These are phyloP conservation scores for Scenedesmus sp. DNA, from an alignment of 163 green algal genomes.

Conservation along the genomic window DNA sequence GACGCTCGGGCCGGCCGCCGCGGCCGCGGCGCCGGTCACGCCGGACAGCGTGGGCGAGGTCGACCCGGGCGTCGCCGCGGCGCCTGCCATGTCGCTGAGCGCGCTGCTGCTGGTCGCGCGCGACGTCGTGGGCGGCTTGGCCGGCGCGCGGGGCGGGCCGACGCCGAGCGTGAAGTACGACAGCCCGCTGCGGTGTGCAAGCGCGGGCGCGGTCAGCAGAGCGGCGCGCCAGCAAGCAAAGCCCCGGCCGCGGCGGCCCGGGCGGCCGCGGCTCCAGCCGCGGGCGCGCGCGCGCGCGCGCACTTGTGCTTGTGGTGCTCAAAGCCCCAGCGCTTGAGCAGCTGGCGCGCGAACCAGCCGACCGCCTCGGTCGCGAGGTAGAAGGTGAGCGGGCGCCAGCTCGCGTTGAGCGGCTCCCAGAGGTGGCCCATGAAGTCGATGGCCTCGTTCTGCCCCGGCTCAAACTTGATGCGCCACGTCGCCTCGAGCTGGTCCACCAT, in stretches of 20 bases:
- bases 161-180: slow-evolving; percentile 44
- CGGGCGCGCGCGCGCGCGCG: background rate
- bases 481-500: slow-evolving; percentile 45
- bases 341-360: slow-evolving; percentile 20
- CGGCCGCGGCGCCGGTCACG: background rate
- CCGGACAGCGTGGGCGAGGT: background rate
- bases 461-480: slow-evolving; percentile 27
- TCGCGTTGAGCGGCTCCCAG: slow-evolving; percentile 44
- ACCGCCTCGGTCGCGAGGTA: slow-evolving; percentile 42
- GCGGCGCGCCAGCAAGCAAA: slow-evolving; percentile 7
- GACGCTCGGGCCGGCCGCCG: background rate
- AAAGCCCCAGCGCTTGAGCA: slow-evolving; percentile 44
- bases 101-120: slow-evolving; percentile 22
- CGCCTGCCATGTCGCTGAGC: slow-evolving; percentile 23
- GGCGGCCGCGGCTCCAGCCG: no score
- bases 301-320: slow-evolving; percentile 40
- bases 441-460: slow-evolving; percentile 33
- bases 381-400: slow-evolving; percentile 38
- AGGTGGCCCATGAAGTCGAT: slow-evolving; percentile 50
- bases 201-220: no score
- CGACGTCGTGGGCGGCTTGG: background rate
- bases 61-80: background rate
- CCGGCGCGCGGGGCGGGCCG: background rate
- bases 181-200: slow-evolving; percentile 42
- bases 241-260: no score